Evolutionary conservation across 257 asterid genomes (phyloP).

Genomic region (Verbena officinalis): DNA sequence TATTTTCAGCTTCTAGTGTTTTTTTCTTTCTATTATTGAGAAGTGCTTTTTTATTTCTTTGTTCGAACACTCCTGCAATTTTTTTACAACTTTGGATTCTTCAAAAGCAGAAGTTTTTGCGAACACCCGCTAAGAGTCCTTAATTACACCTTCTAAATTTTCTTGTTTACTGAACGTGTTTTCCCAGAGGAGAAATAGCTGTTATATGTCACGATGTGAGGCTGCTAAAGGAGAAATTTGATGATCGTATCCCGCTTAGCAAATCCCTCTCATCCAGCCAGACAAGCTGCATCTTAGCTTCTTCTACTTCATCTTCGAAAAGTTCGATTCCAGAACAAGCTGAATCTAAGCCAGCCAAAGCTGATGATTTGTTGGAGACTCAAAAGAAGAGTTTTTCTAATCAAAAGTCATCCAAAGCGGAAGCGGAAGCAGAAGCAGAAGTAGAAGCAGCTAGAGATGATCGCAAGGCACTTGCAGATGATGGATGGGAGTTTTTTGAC

Average conservation of each 20-base stretch:
- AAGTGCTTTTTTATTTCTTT: no score
- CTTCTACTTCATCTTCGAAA: slow-evolving; percentile 60
- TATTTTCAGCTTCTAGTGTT: no score
- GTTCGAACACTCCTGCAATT: no score
- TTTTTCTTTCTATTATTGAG: no score
- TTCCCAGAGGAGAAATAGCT: slow-evolving; percentile 82
- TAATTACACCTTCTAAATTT: not conserved
- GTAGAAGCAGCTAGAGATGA: slow-evolving; percentile 31
- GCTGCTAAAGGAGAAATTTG: slow-evolving; percentile 63
- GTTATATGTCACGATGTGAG: slow-evolving; percentile 82
- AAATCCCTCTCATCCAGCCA: slow-evolving; percentile 65
- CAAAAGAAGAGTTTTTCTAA: slow-evolving; percentile 10
- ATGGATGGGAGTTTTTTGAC: slow-evolving; percentile 81
- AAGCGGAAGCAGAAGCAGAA: slow-evolving; percentile 28
- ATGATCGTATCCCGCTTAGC: slow-evolving; percentile 65
- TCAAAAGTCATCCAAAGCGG: slow-evolving; percentile 26
- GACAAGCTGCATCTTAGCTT: slow-evolving; percentile 66
- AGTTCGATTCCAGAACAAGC: slow-evolving; percentile 39
- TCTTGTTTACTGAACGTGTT: not conserved
- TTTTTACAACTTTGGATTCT: no score
- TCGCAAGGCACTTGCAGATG: slow-evolving; percentile 42
- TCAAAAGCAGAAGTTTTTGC: no score
- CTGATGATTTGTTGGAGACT: slow-evolving; percentile 24
- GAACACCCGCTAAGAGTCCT: not conserved
- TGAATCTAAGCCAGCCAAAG: slow-evolving; percentile 24